Evolutionary conservation across 441 rosid species (phyloP).

Genomic region (Arabidopsis hybrid): DNA sequence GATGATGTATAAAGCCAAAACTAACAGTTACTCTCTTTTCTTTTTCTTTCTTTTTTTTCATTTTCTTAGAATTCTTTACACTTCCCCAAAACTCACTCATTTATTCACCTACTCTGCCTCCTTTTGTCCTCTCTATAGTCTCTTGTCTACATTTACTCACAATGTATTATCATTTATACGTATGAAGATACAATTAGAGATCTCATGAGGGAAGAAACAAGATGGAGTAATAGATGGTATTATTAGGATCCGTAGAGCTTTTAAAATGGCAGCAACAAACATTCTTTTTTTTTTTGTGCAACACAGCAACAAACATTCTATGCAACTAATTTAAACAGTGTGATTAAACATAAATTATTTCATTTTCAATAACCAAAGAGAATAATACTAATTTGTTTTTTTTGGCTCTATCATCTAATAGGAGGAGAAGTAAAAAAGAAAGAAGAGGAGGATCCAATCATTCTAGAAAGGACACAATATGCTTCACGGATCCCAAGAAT

Average conservation of each 20-base stretch:
- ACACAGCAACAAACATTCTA: not conserved
- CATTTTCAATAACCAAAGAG: not conserved
- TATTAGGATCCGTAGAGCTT: not conserved
- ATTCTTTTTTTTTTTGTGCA: no score
- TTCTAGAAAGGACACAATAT: slow-evolving; percentile 72
- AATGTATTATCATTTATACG: not conserved
- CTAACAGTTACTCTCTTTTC: slow-evolving; percentile 60
- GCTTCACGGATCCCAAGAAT: slow-evolving; percentile 67
- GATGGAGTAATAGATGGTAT: not conserved
- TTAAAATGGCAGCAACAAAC: not conserved
- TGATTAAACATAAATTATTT: not conserved
- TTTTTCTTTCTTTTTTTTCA: not conserved
- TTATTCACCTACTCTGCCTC: slow-evolving; percentile 49
- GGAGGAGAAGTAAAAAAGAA: not conserved
- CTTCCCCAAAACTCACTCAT: slow-evolving; percentile 40
- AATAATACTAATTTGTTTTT: not conserved
- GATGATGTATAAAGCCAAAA: slow-evolving; percentile 65
- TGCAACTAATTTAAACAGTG: not conserved
- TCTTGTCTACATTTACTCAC: slow-evolving; percentile 23
- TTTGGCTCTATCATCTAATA: not conserved
- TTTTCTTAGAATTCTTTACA: slow-evolving; percentile 30
- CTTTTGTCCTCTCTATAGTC: slow-evolving; percentile 22
- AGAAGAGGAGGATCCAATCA: slow-evolving; percentile 47
- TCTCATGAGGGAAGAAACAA: not conserved
- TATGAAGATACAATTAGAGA: not conserved